phyloP scores from a whole-genome alignment of 2,329 filamentous ascomycete genomes.

The Lachnellula suecica region DNA sequence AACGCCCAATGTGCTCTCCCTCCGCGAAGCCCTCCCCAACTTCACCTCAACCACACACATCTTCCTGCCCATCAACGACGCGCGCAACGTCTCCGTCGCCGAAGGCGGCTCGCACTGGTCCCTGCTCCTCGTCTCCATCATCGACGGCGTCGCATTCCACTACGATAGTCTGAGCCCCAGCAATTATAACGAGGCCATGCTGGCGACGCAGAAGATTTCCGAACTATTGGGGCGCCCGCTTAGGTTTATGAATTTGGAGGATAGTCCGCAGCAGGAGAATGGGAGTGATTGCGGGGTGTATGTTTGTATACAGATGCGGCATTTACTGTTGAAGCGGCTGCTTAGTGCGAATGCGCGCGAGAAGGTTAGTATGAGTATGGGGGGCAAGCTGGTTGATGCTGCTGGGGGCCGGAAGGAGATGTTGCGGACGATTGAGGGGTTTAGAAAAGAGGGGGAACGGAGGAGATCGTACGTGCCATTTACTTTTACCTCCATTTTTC shows the following conservation, averaged over 20 bases:
- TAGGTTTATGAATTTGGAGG: conserved; percentile 77
- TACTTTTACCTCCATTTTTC: neutral
- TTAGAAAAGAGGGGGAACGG: conserved; percentile 84
- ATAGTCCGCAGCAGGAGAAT: conserved; percentile 90
- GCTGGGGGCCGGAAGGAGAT: conserved; percentile 83
- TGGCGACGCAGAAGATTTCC: conserved; percentile 68
- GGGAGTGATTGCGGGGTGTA: conserved; percentile 93
- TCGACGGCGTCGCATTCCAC: conserved; percentile 92
- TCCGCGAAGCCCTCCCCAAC: conserved; percentile 72
- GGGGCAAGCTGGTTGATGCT: conserved; percentile 80
- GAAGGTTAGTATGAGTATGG: conserved; percentile 94
- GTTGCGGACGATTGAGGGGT: conserved; percentile 80
- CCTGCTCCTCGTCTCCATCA: conserved; percentile 80
- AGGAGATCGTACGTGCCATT: conserved; percentile 68
- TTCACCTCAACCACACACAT: conserved; percentile 83
- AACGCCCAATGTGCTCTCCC: conserved; percentile 54
- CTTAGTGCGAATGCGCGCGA: conserved; percentile 75
- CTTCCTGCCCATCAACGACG: conserved; percentile 95
- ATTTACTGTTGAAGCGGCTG: conserved; percentile 83
- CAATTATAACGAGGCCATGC: conserved; percentile 73
- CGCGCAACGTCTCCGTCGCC: conserved; percentile 69
- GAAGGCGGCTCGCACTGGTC: conserved; percentile 96
- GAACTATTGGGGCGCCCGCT: conserved; percentile 65
- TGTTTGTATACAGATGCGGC: conserved; percentile 92
- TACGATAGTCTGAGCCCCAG: conserved; percentile 83